Percentiles rank a stretch among this genome's conserved stretches.
phyloP scores from a whole-genome alignment of 2,329 filamentous ascomycete species.

The Calonectria montana region DNA sequence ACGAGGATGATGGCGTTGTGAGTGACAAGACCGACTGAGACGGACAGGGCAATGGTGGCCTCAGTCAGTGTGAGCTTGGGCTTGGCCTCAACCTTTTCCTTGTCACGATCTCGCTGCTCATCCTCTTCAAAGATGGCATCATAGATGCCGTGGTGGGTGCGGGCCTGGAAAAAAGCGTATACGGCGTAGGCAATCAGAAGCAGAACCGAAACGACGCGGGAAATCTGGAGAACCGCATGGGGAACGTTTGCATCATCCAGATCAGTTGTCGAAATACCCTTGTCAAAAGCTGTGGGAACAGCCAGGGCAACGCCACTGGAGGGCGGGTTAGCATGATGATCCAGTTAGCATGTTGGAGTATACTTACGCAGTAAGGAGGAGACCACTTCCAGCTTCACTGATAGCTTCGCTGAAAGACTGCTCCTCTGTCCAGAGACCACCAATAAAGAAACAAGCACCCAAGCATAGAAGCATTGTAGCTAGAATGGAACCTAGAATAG shows the following conservation, averaged over 20 bases:
- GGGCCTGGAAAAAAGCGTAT: constrained; percentile 79
- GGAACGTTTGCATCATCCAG: constrained; percentile 55
- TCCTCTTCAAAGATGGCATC: constrained; percentile 79
- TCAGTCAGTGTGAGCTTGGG: constrained; percentile 81
- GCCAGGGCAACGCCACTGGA: constrained; percentile 49
- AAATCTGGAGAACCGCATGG: constrained; percentile 71
- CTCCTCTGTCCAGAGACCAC: constrained; percentile 75
- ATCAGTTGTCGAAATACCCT: constrained; percentile 51
- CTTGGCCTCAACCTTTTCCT: constrained; percentile 68
- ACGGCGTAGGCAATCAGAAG: constrained; percentile 76
- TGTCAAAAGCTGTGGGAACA: constrained; percentile 67
- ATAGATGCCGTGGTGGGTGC: constrained; percentile 81
- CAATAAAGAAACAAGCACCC: constrained; percentile 82
- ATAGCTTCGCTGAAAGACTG: constrained; percentile 80
- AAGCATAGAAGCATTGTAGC: constrained; percentile 85
- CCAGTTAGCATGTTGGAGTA: constrained; percentile 9
- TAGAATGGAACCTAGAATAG: constrained; percentile 85
- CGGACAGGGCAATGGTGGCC: constrained; percentile 70
- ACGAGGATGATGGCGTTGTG: constrained; percentile 81
- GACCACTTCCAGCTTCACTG: constrained; percentile 81
- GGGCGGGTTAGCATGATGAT: constrained; percentile 38
- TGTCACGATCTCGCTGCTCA: constrained; percentile 74
- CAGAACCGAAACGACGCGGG: constrained; percentile 76
- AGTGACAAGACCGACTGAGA: constrained; percentile 77
- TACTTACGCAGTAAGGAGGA: constrained; percentile 81